Base-by-base conservation (phyloP, 2,329 filamentous ascomycete genomes). In the Mycosphaerella sp. region DNA sequence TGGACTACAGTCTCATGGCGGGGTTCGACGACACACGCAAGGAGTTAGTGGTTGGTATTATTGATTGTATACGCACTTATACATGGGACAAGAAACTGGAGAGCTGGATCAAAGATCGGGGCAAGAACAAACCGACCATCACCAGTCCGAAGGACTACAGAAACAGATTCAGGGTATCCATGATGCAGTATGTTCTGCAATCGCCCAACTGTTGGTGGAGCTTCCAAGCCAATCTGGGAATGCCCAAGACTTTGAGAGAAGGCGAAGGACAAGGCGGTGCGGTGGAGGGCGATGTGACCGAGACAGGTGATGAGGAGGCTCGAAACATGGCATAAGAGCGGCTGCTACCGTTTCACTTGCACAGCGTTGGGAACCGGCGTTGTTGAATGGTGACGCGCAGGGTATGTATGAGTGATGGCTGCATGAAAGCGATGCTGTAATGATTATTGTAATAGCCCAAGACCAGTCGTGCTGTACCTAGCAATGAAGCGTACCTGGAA, bases 21-120 rank as follows among this genome's bases (percentile, higher is more conserved):
- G 94, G 91, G 0, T 94, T 98, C 40, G 91, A 98, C 64, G 93
- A 96, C 67, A 78, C 79, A 34, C 81, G 83, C 57, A 90, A 91
- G 63, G 91, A 98, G 71, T 80, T 98, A 12, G 89, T 97, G 12
- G 90, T 98, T 2, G 93, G 93, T 4, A 97, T 98, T 64, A 97
- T 98, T 58, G 91, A 98, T 68, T 97, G 93, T 68, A 97, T 98
- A 60, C 83, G 93, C 49, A 98, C 93, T 0, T 98, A 97, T 67
- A 98, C 93, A 0, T 98, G 93, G 89, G 93, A 98, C 74, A 98
- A 98, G 77, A 96, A 96, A 68, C 80, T 98, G n/a, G 93, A 98
- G 73, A 93, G 86, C 49, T 98, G 93, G 93, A 96, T 98, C 78
- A 98, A 98, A 71, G 90, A 97, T 66, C 86, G 91, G 35, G 93